Percentiles rank a stretch among this genome's conserved stretches.
phyloP scores from a whole-genome alignment of 805 yeast species.

The Komagataella kurtzmanii region DNA sequence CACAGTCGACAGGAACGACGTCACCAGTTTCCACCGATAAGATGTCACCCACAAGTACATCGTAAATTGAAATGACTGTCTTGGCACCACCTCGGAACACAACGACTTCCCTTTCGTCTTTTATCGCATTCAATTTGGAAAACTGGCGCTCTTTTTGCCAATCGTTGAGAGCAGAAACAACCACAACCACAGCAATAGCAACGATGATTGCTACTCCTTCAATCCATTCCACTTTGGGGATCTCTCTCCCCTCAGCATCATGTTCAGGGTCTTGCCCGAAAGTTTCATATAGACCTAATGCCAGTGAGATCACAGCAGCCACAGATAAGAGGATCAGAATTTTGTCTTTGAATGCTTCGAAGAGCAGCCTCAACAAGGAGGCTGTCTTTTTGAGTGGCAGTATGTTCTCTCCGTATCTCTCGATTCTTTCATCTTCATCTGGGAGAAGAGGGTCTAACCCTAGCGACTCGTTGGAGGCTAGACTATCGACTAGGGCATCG shows the following conservation, averaged over 20 bases:
- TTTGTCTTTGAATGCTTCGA: conserved; percentile 83
- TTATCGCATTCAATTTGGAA: conserved; percentile 74
- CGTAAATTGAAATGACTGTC: conserved; percentile 53
- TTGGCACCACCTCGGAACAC: conserved; percentile 68
- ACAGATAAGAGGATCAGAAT: conserved; percentile 70
- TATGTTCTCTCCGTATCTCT: conserved; percentile 53
- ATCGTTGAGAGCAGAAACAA: conserved; percentile 93
- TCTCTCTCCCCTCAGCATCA: conserved; percentile 64
- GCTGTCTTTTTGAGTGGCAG: conserved; percentile 66
- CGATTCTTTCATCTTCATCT: conserved; percentile 22
- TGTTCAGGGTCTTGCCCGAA: conserved; percentile 70
- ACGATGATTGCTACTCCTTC: conserved; percentile 96
- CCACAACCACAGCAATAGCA: conserved; percentile 80
- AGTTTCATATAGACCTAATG: conserved; percentile 84
- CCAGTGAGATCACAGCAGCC: conserved; percentile 83
- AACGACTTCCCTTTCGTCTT: conserved; percentile 68
- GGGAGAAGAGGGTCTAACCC: conserved; percentile 26
- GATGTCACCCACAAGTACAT: conserved; percentile 78
- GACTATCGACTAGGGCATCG: conserved; percentile 13
- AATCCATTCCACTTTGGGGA: conserved; percentile 92
- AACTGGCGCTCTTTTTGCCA: conserved; percentile 94
- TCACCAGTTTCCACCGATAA: conserved; percentile 85
- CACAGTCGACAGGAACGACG: conserved; percentile 78
- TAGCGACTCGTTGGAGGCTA: conserved; percentile 20
- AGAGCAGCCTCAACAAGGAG: conserved; percentile 53